Evolutionary conservation across 306 rosid species (phyloP), one percentile per base, ranked within the genome.

Genomic region (Prunus mongolica): DNA sequence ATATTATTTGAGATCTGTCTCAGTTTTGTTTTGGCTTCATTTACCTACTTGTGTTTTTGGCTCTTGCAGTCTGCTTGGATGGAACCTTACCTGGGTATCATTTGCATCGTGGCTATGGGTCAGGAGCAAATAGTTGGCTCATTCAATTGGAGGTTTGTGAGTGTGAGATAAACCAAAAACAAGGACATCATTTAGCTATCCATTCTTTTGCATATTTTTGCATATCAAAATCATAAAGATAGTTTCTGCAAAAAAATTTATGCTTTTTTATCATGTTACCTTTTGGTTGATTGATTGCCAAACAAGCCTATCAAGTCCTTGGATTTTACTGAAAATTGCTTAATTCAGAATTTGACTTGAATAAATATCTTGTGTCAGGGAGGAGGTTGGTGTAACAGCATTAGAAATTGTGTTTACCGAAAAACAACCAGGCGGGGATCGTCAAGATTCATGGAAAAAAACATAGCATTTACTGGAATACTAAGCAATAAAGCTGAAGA

Each of bases 81-180:
- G 99, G 99, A 78, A 88, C 98, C 27, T 83, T 92, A 85, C 99
- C 98, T 0, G 99, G 92, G 41, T 95, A 91, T 81, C 98, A 95
- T 83, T 76, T 84, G 80, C 90, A 95, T 81, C 86, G 86, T 22
- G 99, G 99, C 76, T 84, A 73, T 68, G 99, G 99, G 56, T 90
- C 96, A 19, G 98, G 99, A 80, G 81, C 93, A 65, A 84, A 89
- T 67, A 90, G 87, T 73, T 95, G 99, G 99, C 90, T 95, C 72
- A 72, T 95, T 81, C 94, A 95, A 74, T 89, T 95, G 87, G 99
- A 95, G 99, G 99, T 95, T 69, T 81, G 89, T 85, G 69, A 24
- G 55, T 79, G 87, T 82, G 64, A 22, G 38, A 71, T 75, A 50
- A 72, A 32, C 5, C 9, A 32, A 12, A 20, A 61, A 20, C 55